These are phyloP conservation scores for Chaetomium sp. DNA, from an alignment of 2,329 filamentous ascomycete species.

Conservation along the genomic window DNA sequence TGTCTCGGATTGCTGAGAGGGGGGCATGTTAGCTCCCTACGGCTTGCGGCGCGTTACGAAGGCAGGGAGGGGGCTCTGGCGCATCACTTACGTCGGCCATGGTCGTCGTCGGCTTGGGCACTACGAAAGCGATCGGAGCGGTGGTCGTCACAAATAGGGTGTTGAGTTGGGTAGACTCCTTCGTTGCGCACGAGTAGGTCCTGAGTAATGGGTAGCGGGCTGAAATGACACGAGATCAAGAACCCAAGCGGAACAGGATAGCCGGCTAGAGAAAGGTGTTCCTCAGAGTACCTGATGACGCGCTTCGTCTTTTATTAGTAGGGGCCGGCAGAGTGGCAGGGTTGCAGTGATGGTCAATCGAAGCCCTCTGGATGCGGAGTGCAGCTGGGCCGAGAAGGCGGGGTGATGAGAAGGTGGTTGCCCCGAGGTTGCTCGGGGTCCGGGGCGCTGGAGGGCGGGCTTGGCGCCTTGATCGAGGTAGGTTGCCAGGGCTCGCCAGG, in stretches of 20 bases:
- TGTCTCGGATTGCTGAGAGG: slow-evolving; percentile 53
- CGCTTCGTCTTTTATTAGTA: slow-evolving; percentile 13
- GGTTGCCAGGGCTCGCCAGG: neutral
- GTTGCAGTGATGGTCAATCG: slow-evolving; percentile 26
- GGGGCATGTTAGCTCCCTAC: slow-evolving; percentile 9
- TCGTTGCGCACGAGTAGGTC: neutral
- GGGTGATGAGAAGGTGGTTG: slow-evolving; percentile 18
- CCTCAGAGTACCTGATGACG: slow-evolving; percentile 3
- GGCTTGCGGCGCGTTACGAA: neutral
- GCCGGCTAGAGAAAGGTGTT: neutral
- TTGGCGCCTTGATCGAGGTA: slow-evolving; percentile 1
- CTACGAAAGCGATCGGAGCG: neutral
- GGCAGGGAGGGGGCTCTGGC: neutral
- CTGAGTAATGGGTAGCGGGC: neutral
- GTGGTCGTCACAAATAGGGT: neutral
- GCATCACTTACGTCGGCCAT: slow-evolving; percentile 28
- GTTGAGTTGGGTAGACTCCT: neutral
- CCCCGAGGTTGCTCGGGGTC: neutral
- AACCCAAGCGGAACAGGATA: neutral
- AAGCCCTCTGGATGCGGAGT: slow-evolving; percentile 28
- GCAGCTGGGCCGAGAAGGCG: slow-evolving; percentile 24
- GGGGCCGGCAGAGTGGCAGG: slow-evolving; percentile 15
- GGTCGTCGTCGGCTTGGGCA: neutral
- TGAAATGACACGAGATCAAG: neutral
- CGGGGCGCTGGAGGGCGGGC: slow-evolving; percentile 5